Percentiles rank a stretch among this genome's conserved stretches.
Evolutionary conservation across 495 filamentous ascomycete species (phyloP).

Genomic region (Penicillium alfredii): DNA sequence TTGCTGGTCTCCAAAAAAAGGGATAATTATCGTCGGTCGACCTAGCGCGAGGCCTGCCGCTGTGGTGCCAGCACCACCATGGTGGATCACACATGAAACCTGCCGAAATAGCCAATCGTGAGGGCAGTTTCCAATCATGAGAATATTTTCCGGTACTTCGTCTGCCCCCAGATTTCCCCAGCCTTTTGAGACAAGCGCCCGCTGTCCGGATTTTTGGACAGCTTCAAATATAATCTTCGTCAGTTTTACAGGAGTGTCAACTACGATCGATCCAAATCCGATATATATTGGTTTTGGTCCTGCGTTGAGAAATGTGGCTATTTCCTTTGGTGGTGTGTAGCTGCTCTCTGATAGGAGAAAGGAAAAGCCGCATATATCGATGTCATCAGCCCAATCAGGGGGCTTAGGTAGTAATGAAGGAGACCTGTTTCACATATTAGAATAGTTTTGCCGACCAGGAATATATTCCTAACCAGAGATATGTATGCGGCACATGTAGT

Average conservation of each 20-base stretch:
- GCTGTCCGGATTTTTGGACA: slow-evolving; percentile 52
- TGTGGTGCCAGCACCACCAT: slow-evolving; percentile 76
- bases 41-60: slow-evolving; percentile 64
- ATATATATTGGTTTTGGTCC: slow-evolving; percentile 69
- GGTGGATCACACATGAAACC: slow-evolving; percentile 70
- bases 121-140: slow-evolving; percentile 72
- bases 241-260: slow-evolving; percentile 61
- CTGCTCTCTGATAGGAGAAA: slow-evolving; percentile 54
- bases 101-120: slow-evolving; percentile 77
- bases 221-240: slow-evolving; percentile 63
- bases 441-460: neutral
- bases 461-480: slow-evolving; percentile 60
- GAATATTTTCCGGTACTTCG: slow-evolving; percentile 54
- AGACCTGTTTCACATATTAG: slow-evolving; percentile 36
- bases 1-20: slow-evolving; percentile 78
- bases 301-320: slow-evolving; percentile 55
- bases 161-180: slow-evolving; percentile 70
- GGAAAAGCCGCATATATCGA: slow-evolving; percentile 65
- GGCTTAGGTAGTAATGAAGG: slow-evolving; percentile 75
- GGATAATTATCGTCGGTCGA: slow-evolving; percentile 66
- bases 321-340: slow-evolving; percentile 55
- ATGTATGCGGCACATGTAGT: slow-evolving; percentile 68
- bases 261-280: slow-evolving; percentile 73
- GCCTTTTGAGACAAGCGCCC: slow-evolving; percentile 68
- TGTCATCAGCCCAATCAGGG: slow-evolving; percentile 63